Evolutionary conservation across 2,329 filamentous ascomycete species (phyloP).

Genomic region (Botrytis fabae): DNA sequence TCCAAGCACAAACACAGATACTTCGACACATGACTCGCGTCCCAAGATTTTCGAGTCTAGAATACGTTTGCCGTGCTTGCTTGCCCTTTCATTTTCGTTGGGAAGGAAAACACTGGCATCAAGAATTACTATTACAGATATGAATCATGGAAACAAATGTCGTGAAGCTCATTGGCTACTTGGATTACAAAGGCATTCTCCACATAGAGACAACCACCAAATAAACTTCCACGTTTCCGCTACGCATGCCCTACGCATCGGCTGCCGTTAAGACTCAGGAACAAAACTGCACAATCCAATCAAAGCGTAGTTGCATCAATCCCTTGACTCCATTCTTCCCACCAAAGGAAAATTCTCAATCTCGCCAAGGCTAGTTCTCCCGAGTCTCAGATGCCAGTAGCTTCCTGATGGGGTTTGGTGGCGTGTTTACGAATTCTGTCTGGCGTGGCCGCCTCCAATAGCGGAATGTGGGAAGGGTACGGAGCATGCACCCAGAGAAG

Average conservation of each 20-base stretch:
- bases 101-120: not conserved
- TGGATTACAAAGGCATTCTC: not conserved
- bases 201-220: not conserved
- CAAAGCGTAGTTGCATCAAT: slow-evolving; percentile 16
- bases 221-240: not conserved
- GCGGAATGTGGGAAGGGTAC: not conserved
- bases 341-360: slow-evolving; percentile 14
- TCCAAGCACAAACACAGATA: not conserved
- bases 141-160: not conserved
- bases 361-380: not conserved
- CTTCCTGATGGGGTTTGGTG: not conserved
- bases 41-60: not conserved
- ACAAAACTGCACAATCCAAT: slow-evolving; percentile 16
- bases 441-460: not conserved
- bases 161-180: not conserved
- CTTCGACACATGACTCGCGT: not conserved
- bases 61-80: not conserved
- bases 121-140: not conserved
- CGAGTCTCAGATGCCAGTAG: slow-evolving; percentile 3
- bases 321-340: slow-evolving; percentile 7
- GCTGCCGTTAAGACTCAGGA: slow-evolving; percentile 18
- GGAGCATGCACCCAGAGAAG: slow-evolving; percentile 13
- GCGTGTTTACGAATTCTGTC: not conserved
- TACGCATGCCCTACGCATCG: slow-evolving; percentile 8
- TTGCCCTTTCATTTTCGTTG: not conserved